Conservation (phyloP, 1,284 basidiomycete genomes). For the Polyporus tsugae region DNA sequence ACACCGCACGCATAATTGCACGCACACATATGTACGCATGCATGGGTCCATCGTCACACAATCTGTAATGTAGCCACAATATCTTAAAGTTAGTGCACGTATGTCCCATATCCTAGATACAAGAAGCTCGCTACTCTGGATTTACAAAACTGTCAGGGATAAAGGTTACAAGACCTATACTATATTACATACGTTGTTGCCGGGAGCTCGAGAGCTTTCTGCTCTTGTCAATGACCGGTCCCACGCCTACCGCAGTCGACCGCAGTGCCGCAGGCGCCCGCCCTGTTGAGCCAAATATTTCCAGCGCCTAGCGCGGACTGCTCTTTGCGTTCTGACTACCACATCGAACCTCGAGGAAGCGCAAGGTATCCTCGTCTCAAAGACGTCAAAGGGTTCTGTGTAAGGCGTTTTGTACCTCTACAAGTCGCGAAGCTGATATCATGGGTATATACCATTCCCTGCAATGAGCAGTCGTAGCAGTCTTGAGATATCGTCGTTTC, state of each 20-base stretch:
- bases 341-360: neutral
- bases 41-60: neutral
- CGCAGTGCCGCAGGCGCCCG: neutral
- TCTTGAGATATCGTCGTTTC: neutral
- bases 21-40: neutral
- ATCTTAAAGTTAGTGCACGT: neutral
- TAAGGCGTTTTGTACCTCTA: neutral
- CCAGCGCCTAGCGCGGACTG: neutral
- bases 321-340: neutral
- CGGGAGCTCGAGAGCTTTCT: too few relatives aligned
- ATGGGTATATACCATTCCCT: neutral
- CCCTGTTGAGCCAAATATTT: neutral
- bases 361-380: neutral
- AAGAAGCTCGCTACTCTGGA: neutral
- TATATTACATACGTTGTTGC: too few relatives aligned
- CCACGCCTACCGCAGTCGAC: neutral
- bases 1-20: neutral
- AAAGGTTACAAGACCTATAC: too few relatives aligned
- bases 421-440: neutral
- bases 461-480: neutral
- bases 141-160: neutral
- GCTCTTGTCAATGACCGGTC: too few relatives aligned
- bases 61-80: constrained; percentile 1
- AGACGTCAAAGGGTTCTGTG: neutral
- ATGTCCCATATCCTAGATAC: neutral